Base-by-base conservation (phyloP, 768 basidiomycete species). In the Pisolithus tinctorius region DNA sequence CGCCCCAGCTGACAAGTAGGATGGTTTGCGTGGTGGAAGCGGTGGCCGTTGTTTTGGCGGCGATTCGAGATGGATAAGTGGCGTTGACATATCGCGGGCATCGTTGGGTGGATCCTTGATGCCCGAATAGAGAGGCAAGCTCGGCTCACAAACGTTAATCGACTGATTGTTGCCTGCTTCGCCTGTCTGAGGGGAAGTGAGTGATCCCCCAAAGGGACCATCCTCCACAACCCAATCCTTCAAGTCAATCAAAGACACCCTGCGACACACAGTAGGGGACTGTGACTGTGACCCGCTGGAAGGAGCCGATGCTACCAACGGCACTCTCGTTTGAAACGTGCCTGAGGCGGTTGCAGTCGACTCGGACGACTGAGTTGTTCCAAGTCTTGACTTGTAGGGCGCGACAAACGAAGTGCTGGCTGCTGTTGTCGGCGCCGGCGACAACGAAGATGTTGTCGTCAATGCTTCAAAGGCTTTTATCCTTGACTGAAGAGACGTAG, bases 141-240 rank as follows among this genome's bases (percentile, higher is more conserved):
- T 60, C n/a, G 55, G 56, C 38, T 57, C 57, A 38, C 60, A 50
- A 42, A 47, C 57, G 44, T 58, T 68, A 8, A 53, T 43, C 42
- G 51, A 56, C 20, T 10, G 47, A 45, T 47, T 16, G 31, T 45
- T 27, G 37, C 57, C 55, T n/a, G 29, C n/a, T 5, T 42, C 39
- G 45, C 50, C 48, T 3, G 56, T 16, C 45, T 47, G 65, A 47
- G 26, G 52, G 42, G 49, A 31, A 8, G 48, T 20, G n/a, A 59
- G 54, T 29, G 51, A 54, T 3, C 40, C 48, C n/a, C 58, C 57
- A 5, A 69, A 63, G 23, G 77, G 73, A 9, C 78, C 80, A 55
- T 83, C 81, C 45, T 83, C 84, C 49, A 85, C 70, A 48, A 85
- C 76, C 84, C 85, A 87, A 64, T 88, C 86, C 51, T 77, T 78